Conservation (phyloP, 31 red algal species). For the Endocladia muricata region DNA sequence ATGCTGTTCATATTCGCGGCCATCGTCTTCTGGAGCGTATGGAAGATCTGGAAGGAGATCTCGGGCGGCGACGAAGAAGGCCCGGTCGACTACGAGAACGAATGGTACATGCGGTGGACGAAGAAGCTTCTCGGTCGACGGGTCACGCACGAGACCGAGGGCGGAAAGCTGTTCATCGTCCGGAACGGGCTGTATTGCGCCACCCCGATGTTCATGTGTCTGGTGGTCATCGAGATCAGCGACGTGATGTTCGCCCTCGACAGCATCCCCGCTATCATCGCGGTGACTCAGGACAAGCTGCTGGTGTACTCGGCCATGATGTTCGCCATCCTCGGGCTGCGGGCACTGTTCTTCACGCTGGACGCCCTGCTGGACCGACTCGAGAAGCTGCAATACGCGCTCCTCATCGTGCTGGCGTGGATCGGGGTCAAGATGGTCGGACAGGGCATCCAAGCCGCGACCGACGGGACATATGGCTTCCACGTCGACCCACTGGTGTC, state of each 20-base stretch:
- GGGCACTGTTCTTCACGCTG: constrained; percentile 65
- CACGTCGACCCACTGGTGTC: not conserved
- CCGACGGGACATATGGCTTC: too few relatives aligned
- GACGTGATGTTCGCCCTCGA: constrained; percentile 86
- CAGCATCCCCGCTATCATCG: constrained; percentile 68
- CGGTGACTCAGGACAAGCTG: constrained; percentile 43
- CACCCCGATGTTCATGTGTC: constrained; percentile 62
- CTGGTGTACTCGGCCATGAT: constrained; percentile 73
- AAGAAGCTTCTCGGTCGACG: constrained; percentile 18
- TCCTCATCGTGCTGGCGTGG: constrained; percentile 65
- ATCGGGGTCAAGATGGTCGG: constrained; percentile 64
- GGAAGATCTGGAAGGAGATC: constrained; percentile 25
- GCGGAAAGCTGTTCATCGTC: constrained; percentile 25
- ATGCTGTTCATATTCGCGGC: constrained; percentile 53
- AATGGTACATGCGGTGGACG: constrained; percentile 30
- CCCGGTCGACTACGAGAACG: constrained; percentile 30
- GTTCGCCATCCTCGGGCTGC: constrained; percentile 69
- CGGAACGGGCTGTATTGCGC: constrained; percentile 5
- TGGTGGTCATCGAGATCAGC: constrained; percentile 56
- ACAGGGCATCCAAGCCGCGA: too few relatives aligned
- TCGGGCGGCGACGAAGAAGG: constrained; percentile 21
- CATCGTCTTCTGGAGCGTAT: constrained; percentile 28
- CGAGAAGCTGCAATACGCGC: constrained; percentile 43
- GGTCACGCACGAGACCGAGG: constrained; percentile 28
- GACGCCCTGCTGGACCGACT: constrained; percentile 40